Percentiles rank a stretch among this genome's conserved stretches.
These are phyloP conservation scores for Pholiota adiposa DNA, from an alignment of 1,284 basidiomycete genomes.

Conservation along the genomic window DNA sequence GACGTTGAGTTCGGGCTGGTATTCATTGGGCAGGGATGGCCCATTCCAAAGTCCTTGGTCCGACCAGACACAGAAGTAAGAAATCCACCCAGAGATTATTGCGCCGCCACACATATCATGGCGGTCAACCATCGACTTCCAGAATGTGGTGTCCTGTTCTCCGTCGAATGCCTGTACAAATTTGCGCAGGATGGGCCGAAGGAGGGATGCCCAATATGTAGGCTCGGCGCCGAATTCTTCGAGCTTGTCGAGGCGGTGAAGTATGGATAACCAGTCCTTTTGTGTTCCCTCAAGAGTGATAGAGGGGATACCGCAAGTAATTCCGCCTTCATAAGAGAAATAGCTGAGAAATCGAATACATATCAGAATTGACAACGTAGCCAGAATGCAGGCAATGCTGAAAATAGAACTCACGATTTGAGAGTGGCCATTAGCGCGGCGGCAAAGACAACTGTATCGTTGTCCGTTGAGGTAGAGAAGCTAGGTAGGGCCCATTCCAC, in stretches of 20 bases:
- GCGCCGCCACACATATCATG: background rate
- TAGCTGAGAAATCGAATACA: conserved; percentile 3
- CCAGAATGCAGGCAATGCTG: too few relatives aligned
- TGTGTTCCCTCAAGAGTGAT: conserved; percentile 20
- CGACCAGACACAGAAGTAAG: background rate
- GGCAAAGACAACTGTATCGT: conserved; percentile 10
- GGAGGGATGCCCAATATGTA: conserved; percentile 40
- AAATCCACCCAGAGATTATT: background rate
- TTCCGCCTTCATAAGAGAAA: conserved; percentile 4
- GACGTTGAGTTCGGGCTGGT: too few relatives aligned
- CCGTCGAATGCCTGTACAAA: conserved; percentile 41
- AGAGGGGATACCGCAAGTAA: conserved; percentile 16
- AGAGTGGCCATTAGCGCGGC: conserved; percentile 16
- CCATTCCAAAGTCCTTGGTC: conserved; percentile 2
- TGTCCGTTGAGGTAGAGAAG: conserved; percentile 14
- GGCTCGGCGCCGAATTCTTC: conserved; percentile 40
- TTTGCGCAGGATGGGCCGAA: conserved; percentile 41
- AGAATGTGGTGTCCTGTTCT: conserved; percentile 24
- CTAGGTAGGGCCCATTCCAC: conserved; percentile 12
- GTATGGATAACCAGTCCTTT: conserved; percentile 26
- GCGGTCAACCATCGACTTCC: background rate
- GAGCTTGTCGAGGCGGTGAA: conserved; percentile 39
- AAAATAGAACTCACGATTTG: conserved; percentile 9
- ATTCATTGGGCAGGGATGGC: background rate
- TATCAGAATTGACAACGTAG: too few relatives aligned